phyloP scores from a whole-genome alignment of 805 yeast species.

The Kurtzmaniella fragi region DNA sequence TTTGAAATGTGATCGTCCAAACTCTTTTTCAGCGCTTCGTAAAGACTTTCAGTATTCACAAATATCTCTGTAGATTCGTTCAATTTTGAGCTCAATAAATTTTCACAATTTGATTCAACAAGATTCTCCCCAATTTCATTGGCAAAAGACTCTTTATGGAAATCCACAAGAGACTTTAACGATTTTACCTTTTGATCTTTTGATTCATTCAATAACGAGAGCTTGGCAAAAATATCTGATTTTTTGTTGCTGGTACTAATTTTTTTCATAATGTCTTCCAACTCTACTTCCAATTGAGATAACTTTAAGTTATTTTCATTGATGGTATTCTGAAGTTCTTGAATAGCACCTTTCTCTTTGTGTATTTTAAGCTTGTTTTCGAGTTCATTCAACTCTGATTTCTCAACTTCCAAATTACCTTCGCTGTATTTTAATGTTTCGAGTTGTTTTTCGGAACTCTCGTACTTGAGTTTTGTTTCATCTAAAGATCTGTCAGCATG shows the following conservation, averaged over 20 bases:
- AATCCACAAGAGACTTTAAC: slow-evolving; percentile 19
- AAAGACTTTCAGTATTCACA: slow-evolving; percentile 3
- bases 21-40: slow-evolving; percentile 1
- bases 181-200: slow-evolving; percentile 22
- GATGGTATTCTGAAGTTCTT: slow-evolving; percentile 27
- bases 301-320: slow-evolving; percentile 33
- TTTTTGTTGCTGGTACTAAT: slow-evolving; percentile 50
- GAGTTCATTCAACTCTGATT: slow-evolving; percentile 34
- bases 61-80: not conserved
- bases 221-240: slow-evolving; percentile 53
- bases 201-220: slow-evolving; percentile 42
- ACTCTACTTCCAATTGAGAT: slow-evolving; percentile 20
- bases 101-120: slow-evolving; percentile 10
- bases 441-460: slow-evolving; percentile 33
- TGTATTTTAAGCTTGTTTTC: slow-evolving; percentile 25
- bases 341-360: slow-evolving; percentile 17
- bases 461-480: slow-evolving; percentile 28
- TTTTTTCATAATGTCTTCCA: slow-evolving; percentile 51
- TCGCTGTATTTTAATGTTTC: slow-evolving; percentile 37
- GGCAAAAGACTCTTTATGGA: slow-evolving; percentile 17
- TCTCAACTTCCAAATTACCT: slow-evolving; percentile 43
- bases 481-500: slow-evolving; percentile 39
- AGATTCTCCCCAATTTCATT: slow-evolving; percentile 10
- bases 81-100: slow-evolving; percentile 5
- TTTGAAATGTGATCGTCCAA: not conserved